Evolutionary conservation across 495 filamentous ascomycete species (phyloP), one percentile per base, ranked within the genome.

Genomic region (Wilcoxina mikolae): DNA sequence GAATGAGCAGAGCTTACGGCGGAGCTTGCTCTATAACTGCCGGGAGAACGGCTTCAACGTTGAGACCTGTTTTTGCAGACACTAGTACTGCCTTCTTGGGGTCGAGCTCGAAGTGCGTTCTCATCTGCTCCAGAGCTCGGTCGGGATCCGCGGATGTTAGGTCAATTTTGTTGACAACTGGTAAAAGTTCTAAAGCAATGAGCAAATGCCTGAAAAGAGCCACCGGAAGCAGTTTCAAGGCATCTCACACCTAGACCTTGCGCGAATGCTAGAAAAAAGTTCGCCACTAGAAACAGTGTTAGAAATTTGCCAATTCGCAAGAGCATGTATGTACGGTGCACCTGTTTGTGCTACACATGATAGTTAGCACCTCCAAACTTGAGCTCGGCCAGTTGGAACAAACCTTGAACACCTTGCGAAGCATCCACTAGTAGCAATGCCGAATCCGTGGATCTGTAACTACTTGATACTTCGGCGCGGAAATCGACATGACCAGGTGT

Each of bases 401-500:
- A 42, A 66, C 63, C 63, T 66, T 66, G 64, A n/a, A 66, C 60
- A 17, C 64, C 64, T 48, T 66, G 64, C 10, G 64, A 66, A 2
- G 64, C 90, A 74, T 98, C 91, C 0, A 98, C 91, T 3, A 98
- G 73, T 24, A 98, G 73, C 44, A 98, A 66, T 4, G 93, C 91
- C 55, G 93, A 93, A 54, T 90, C 91, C 67, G 93, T 96, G 57
- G 82, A 87, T 25, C 91, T 88, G 70, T 96, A 98, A 56, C 85
- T 93, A 44, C 93, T 77, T 29, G 85, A 87, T 3, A 98, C 91
- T 64, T 98, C 91, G 31, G 91, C 89, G 31, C 91, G 78, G 68
- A 98, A 98, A 69, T 98, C 91, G 39, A 98, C 91, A 72, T 98
- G 91, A 7, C 91, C 91, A 10, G 91, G 91, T 0, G 91, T 98